Evolutionary conservation across 768 basidiomycete genomes (phyloP).

Genomic region (Boletus edulis): DNA sequence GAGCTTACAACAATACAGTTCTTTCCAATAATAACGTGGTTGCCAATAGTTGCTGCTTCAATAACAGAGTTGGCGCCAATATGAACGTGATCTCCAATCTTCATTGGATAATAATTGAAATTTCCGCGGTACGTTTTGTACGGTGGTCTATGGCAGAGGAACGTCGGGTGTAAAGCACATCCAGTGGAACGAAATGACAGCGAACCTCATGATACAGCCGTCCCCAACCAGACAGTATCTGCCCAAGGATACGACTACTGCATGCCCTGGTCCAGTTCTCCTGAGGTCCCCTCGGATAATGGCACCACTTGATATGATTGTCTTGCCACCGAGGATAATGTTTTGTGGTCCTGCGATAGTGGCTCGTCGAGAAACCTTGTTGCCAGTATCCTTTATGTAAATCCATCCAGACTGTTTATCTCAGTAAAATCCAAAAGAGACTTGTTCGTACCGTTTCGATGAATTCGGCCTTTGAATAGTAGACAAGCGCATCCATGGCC

Average conservation of each 20-base stretch:
- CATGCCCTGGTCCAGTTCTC: conserved; percentile 85
- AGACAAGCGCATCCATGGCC: conserved; percentile 60
- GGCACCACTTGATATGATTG: conserved; percentile 86
- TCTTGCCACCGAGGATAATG: conserved; percentile 96
- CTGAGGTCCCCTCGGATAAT: conserved; percentile 94
- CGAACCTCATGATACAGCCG: conserved; percentile 81
- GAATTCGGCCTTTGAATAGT: conserved; percentile 79
- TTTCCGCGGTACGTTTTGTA: conserved; percentile 89
- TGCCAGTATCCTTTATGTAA: conserved; percentile 87
- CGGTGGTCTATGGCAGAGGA: conserved; percentile 53
- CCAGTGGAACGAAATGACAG: background rate
- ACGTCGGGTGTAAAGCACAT: background rate
- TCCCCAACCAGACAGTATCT: conserved; percentile 92
- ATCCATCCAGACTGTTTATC: conserved; percentile 4
- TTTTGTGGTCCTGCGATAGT: conserved; percentile 93
- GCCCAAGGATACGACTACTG: conserved; percentile 91
- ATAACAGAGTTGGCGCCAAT: conserved; percentile 87
- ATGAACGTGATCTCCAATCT: conserved; percentile 93
- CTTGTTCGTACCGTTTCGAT: conserved; percentile 74
- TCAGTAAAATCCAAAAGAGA: background rate
- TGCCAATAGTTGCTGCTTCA: conserved; percentile 94
- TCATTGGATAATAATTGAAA: conserved; percentile 98
- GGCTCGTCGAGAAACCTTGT: conserved; percentile 92
- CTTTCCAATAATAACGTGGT: conserved; percentile 91
- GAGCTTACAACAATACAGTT: conserved; percentile 86